These are phyloP conservation scores for Pseudozyma flocculosa DNA, from an alignment of 1,284 basidiomycete genomes.

Conservation along the genomic window DNA sequence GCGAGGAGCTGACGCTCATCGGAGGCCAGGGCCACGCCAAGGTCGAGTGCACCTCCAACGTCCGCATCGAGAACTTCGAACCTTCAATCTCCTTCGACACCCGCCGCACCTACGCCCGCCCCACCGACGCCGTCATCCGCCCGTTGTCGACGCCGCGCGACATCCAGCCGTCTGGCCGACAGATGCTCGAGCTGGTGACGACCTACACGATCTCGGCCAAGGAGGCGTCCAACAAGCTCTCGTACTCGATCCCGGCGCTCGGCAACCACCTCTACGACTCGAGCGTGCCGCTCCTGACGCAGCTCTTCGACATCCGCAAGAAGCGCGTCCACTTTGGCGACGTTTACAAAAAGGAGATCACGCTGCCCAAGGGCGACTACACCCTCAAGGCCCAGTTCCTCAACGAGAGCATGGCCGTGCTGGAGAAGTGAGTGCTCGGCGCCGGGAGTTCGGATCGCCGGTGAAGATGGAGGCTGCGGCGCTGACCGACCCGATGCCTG, in stretches of 20 bases:
- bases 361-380: constrained; percentile 56
- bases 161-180: constrained; percentile 50
- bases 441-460: too few relatives aligned
- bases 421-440: constrained; percentile 23
- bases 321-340: constrained; percentile 53
- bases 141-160: constrained; percentile 51
- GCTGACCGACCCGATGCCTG: too few relatives aligned
- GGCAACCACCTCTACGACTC: constrained; percentile 57
- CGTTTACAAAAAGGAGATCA: constrained; percentile 57
- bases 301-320: constrained; percentile 53
- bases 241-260: constrained; percentile 44
- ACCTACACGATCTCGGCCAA: constrained; percentile 52
- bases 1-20: constrained; percentile 49
- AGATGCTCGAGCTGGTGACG: constrained; percentile 55
- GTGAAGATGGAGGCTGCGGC: too few relatives aligned
- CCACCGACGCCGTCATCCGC: constrained; percentile 38
- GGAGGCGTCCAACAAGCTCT: constrained; percentile 49
- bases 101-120: constrained; percentile 52
- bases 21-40: constrained; percentile 54
- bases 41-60: constrained; percentile 42
- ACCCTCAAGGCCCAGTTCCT: constrained; percentile 52
- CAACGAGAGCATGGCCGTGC: constrained; percentile 46
- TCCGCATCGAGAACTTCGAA: constrained; percentile 55
- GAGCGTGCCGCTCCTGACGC: constrained; percentile 52
- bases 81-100: constrained; percentile 55